Evolutionary conservation across 768 basidiomycete genomes (phyloP), one percentile per base, ranked within the genome.

Genomic region (Boletus rufocinnamomeus): DNA sequence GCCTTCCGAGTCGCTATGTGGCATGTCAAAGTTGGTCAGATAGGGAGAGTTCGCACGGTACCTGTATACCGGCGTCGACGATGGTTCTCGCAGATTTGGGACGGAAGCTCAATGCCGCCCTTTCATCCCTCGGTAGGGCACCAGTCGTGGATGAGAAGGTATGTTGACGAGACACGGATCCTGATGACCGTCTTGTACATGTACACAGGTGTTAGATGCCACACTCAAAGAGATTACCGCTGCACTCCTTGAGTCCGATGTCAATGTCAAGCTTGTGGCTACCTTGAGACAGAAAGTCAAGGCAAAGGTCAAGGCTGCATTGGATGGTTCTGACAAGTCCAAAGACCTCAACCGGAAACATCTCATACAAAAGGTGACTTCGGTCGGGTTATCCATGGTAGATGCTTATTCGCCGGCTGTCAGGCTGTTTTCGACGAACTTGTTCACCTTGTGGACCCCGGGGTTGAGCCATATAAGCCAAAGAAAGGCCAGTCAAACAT

Each of bases 21-120:
- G 71, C 83, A 85, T 86, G 56, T 46, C 49, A 35, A 46, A 43
- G 43, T 17, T n/a, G 25, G 54, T 43, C 21, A 3, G 50, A 46
- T 35, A 38, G 54, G 23, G 51, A n/a, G 57, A 59, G 60, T 66
- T 75, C 76, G 64, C 74, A 75, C 66, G 67, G 54, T 59, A 35
- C 44, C 57, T 48, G 57, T 27, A 43, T 51, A 43, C 35, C 61
- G 41, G 63, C 55, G 50, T 70, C 64, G 71, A 77, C 63, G 67
- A 97, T 98, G 97, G 97, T 99, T 71, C 82, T 99, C 68, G 90
- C 92, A 64, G 97, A 98, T 80, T 81, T 99, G 56, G 97, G 96
- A 60, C 84, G 91, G 62, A 90, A 87, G 69, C 89, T 99, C 74
- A 97, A 97, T 75, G 87, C 90, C 58, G 96, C 97, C 50, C 83